These are phyloP conservation scores for Mycothermus thermophilus DNA, from an alignment of 495 filamentous ascomycete species.

Conservation along the genomic window DNA sequence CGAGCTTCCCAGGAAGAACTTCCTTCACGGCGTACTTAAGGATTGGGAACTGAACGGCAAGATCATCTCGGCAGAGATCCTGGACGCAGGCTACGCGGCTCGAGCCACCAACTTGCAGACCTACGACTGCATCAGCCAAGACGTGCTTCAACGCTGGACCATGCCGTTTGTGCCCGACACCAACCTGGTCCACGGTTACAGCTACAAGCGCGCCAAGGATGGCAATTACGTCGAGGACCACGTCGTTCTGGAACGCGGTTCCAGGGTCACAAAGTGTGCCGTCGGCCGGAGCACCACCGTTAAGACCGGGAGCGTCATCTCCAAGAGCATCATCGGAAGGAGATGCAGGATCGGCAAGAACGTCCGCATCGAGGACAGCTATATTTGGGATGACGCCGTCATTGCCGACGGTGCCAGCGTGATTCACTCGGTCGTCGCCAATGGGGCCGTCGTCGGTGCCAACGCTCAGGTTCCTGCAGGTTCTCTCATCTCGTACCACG, in stretches of 20 bases:
- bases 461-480: conserved; percentile 53
- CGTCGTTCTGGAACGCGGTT: conserved; percentile 42
- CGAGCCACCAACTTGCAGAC: conserved; percentile 72
- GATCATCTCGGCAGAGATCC: conserved; percentile 81
- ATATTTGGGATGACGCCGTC: conserved; percentile 76
- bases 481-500: conserved; percentile 66
- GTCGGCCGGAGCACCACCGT: conserved; percentile 66
- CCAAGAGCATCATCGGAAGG: conserved; percentile 64
- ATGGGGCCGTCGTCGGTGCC: conserved; percentile 54
- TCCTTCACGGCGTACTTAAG: conserved; percentile 81
- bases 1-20: conserved; percentile 74
- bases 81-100: conserved; percentile 67
- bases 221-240: conserved; percentile 59
- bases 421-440: conserved; percentile 60
- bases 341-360: conserved; percentile 75
- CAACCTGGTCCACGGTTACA: conserved; percentile 64
- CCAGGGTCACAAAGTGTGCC: conserved; percentile 42
- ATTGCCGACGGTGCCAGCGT: conserved; percentile 63
- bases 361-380: conserved; percentile 63
- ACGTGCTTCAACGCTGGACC: conserved; percentile 79
- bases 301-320: conserved; percentile 53
- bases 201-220: conserved; percentile 57
- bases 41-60: conserved; percentile 95
- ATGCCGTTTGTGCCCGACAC: conserved; percentile 87
- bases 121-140: conserved; percentile 82